Base-by-base conservation (phyloP, 371 early-diverging fungal species). In the Chytridium lagenaria region DNA sequence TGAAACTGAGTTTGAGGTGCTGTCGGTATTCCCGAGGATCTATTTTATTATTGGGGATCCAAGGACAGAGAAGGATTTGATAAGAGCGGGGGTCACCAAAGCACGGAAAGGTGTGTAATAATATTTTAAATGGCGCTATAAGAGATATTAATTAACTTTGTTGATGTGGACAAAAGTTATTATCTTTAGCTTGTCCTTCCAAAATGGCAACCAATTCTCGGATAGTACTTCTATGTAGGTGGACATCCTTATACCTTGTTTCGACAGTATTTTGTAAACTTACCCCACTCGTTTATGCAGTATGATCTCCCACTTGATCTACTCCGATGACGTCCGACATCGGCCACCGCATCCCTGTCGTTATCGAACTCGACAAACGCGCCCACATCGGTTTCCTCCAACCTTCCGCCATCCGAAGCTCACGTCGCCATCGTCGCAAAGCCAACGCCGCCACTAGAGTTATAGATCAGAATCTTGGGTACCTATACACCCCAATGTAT, bases 11-110 rank as follows among this genome's bases (percentile, higher is more conserved):
- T 80, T 79, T 39, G 38, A 50, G 34, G 31, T 51, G 1, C 59
- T 83, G 37, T 37, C 61, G 0, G 68, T 69, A 28, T 85, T 85
- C 51, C 85, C 83, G 0, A 38, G 69, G 2, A n/a, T 85, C n/a
- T 78, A 70, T 64, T 76, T 74, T 34, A 71, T 85, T 67, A 28
- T 72, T 10, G 85, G 85, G 16, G 81, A 85, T 65, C 77, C 85
- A 34, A 30, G 72, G 15, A 71, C 71, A 23, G 77, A 74, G 44
- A 49, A 44, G 23, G 78, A 72, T 39, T 73, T 84, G n/a, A 30
- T 69, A 26, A 44, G 61, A n/a, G 85, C 77, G 0, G 80, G 81
- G 2, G 15, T 84, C 2, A 26, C 34, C 2, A 70, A 65, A 15
- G 50, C 71, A 19, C 2, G 22, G 12, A 74, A 70, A 74, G 75